Evolutionary conservation across 2,329 filamentous ascomycete species (phyloP), one percentile per base, ranked within the genome.

Genomic region (Daldinia sp.): DNA sequence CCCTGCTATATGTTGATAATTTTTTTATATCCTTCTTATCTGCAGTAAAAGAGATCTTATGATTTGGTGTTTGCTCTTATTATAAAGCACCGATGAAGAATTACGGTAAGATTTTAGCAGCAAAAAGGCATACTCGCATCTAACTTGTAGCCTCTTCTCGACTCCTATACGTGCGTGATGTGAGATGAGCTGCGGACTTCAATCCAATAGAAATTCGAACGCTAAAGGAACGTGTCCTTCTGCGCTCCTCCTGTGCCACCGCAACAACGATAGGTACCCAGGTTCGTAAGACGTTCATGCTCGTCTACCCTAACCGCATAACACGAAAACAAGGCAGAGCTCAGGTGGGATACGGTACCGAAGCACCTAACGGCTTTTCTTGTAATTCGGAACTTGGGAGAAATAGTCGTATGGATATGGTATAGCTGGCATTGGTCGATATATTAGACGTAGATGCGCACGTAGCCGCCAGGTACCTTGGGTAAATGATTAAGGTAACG

Each of bases 161-260:
- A 43, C 23, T 21, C 37, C 23, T 43, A 35, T 43, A 43, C 19
- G 19, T 13, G 15, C 17, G 13, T 41, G 11, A 41, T 9, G 37
- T 39, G 35, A 39, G 35, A 39, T 47, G 29, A 34, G 23, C 35
- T 47, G 35, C 35, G 35, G n/a, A 50, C 55, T 35, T 49, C n/a
- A 43, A 41, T 57, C 37, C 19, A 53, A 54, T 15, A 48, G 48
- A 54, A 49, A 6, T 53, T 21, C 39, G 48, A 60, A 37, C 48
- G 49, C 29, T 35, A 58, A 58, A 61, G 62, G 58, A 64, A 54
- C 32, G 32, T 23, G 43, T 55, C 53, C 54, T 64, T 30, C 52
- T 61, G 58, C 58, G 49, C 49, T 52, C 62, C 50, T 61, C 35
- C 50, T 58, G 54, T 50, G 52, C 10, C 4, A 21, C 34, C 39